Conservation (phyloP, 257 asterid genomes). For the Osmanthus fragrans region DNA sequence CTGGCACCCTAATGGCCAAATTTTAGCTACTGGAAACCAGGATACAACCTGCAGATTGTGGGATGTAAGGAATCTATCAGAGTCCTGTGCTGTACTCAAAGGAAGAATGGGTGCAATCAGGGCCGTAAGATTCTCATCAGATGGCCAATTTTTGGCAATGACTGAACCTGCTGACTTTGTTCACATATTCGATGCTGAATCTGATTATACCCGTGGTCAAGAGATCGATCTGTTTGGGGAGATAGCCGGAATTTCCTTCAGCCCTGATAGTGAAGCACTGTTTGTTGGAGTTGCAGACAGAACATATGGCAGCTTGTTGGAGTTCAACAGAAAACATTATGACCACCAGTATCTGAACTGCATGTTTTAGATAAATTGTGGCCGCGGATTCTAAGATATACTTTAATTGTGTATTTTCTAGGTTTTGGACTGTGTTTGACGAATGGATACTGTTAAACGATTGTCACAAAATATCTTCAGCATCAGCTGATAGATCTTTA, state of each 20-base stretch:
- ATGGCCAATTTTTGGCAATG: slow-evolving; percentile 87
- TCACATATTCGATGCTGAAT: slow-evolving; percentile 54
- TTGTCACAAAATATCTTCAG: background rate
- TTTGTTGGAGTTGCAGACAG: slow-evolving; percentile 74
- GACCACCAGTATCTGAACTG: slow-evolving; percentile 41
- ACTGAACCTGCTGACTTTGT: slow-evolving; percentile 88
- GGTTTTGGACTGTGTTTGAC: background rate
- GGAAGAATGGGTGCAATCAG: slow-evolving; percentile 84
- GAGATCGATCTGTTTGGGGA: slow-evolving; percentile 85
- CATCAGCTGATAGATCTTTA: background rate
- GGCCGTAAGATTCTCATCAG: slow-evolving; percentile 55
- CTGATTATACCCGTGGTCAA: slow-evolving; percentile 48
- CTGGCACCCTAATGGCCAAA: slow-evolving; percentile 79
- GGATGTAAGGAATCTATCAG: slow-evolving; percentile 73
- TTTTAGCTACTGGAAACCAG: slow-evolving; percentile 86
- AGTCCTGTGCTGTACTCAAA: slow-evolving; percentile 56
- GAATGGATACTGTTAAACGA: background rate
- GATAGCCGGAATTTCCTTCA: slow-evolving; percentile 73
- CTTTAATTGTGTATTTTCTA: background rate
- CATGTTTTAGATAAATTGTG: slow-evolving; percentile 28
- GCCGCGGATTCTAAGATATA: background rate
- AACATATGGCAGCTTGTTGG: slow-evolving; percentile 75
- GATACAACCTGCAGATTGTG: slow-evolving; percentile 84
- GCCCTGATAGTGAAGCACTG: slow-evolving; percentile 70
- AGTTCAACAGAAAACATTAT: slow-evolving; percentile 46